Percentiles rank a stretch among this genome's conserved stretches.
These are phyloP conservation scores for Lablab purpureus DNA, from an alignment of 306 rosid species.

Conservation along the genomic window DNA sequence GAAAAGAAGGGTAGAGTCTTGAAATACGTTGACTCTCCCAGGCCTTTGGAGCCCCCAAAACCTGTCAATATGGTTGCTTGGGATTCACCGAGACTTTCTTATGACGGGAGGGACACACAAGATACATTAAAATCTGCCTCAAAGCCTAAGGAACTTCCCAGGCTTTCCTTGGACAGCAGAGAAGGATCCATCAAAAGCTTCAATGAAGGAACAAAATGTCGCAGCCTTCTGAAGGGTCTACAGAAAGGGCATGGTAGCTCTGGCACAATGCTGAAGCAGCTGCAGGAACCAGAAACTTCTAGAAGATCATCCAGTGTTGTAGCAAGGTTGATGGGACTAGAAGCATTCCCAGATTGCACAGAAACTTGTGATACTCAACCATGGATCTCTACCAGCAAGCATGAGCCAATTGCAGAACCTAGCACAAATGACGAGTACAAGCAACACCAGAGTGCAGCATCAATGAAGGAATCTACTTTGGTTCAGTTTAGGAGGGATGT, in stretches of 20 bases:
- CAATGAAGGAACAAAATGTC: conserved; percentile 56
- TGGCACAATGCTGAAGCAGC: conserved; percentile 48
- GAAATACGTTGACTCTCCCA: conserved; percentile 80
- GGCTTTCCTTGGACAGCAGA: conserved; percentile 94
- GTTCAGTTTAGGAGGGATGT: conserved; percentile 53
- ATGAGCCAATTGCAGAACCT: conserved; percentile 50
- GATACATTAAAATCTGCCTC: conserved; percentile 59
- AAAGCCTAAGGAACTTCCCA: conserved; percentile 76
- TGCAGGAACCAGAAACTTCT: conserved; percentile 69
- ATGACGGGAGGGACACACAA: conserved; percentile 72
- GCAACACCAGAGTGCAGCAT: conserved; percentile 50
- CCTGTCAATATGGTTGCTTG: conserved; percentile 45
- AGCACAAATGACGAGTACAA: conserved; percentile 52
- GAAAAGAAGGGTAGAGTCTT: conserved; percentile 55
- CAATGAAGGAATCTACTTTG: conserved; percentile 45
- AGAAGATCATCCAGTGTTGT: conserved; percentile 69
- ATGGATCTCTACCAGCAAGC: conserved; percentile 44
- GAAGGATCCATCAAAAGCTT: conserved; percentile 56
- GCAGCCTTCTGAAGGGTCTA: conserved; percentile 51
- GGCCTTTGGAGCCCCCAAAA: conserved; percentile 62
- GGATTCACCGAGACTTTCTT: conserved; percentile 77
- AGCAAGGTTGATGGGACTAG: conserved; percentile 95
- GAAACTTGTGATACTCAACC: conserved; percentile 51
- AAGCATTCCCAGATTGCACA: conserved; percentile 58
- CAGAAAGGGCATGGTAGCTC: conserved; percentile 52